Percentiles rank a stretch among this genome's conserved stretches.
These are phyloP conservation scores for Erodium moschatum DNA, from an alignment of 441 rosid species.

Conservation along the genomic window DNA sequence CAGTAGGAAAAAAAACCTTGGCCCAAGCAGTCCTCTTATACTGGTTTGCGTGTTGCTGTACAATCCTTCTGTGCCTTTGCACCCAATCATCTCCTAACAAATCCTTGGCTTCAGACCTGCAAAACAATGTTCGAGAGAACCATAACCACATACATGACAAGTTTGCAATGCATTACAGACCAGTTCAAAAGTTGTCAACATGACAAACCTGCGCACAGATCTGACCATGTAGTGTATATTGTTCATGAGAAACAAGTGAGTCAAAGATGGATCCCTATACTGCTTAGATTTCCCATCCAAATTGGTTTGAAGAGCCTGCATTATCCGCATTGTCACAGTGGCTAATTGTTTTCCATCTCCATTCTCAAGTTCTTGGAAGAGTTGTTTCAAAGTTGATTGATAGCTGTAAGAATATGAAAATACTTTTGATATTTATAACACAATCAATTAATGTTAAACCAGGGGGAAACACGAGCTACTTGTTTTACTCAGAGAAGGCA, in stretches of 20 bases:
- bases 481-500: background rate
- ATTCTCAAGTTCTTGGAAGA: background rate
- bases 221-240: background rate
- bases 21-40: slow-evolving; percentile 60
- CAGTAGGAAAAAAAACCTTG: background rate
- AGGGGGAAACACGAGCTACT: background rate
- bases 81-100: slow-evolving; percentile 98
- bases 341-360: background rate
- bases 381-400: background rate
- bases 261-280: background rate
- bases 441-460: background rate
- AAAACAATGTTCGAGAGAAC: slow-evolving; percentile 16
- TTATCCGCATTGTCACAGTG: background rate
- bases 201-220: background rate
- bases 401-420: background rate
- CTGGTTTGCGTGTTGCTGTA: slow-evolving; percentile 95
- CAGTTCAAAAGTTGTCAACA: background rate
- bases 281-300: background rate
- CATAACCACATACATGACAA: background rate
- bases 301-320: background rate
- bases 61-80: slow-evolving; percentile 88
- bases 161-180: background rate
- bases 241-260: background rate
- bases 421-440: background rate
- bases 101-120: slow-evolving; percentile 96